Evolutionary conservation across 2,329 filamentous ascomycete species (phyloP), one percentile per base, ranked within the genome.

Genomic region (Escovopsis sp.): DNA sequence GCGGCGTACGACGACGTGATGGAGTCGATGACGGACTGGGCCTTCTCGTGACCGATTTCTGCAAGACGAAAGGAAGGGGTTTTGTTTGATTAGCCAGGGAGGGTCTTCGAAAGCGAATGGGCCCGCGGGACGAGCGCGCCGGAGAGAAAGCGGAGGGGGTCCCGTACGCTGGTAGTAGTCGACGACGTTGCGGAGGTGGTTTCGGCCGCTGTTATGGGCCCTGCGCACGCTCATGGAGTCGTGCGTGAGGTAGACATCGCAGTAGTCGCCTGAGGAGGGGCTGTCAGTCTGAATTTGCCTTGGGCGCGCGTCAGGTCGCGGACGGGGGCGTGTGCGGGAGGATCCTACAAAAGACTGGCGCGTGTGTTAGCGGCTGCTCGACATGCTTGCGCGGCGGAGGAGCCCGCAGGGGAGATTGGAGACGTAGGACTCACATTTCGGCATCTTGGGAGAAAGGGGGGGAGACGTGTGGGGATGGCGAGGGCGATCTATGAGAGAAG

Each of bases 151-250:
- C 2, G n/a, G 40, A 32, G 30, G 42, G 35, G 15, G 18, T 30
- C 41, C 61, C 72, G 45, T 65, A 88, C 84, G 87, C 68, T 96
- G 88, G 64, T 98, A 98, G 68, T 98, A 98, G 60, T 95, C 88
- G 55, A 95, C 82, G 28, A 98, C 91, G 64, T 98, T 98, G 58
- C 91, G 85, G 49, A 98, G 69, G 60, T 98, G 91, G 68, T 98
- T 98, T 55, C 89, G 80, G 48, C 91, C 91, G 60, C 79, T 83
- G 71, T 98, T 98, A 67, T 98, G 91, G 40, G 91, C 91, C 70
- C 96, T 96, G 56, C 91, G 88, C 66, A 98, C 91, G 67, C 87
- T 94, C 89, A 96, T 96, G 38, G 87, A 94, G 73, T 98, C 91
- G 75, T 98, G 91, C 53, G 91, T 98, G 55, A 98, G 83, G 75